phyloP scores from a whole-genome alignment of 805 yeast genomes.

The Suhomyces sp. region DNA sequence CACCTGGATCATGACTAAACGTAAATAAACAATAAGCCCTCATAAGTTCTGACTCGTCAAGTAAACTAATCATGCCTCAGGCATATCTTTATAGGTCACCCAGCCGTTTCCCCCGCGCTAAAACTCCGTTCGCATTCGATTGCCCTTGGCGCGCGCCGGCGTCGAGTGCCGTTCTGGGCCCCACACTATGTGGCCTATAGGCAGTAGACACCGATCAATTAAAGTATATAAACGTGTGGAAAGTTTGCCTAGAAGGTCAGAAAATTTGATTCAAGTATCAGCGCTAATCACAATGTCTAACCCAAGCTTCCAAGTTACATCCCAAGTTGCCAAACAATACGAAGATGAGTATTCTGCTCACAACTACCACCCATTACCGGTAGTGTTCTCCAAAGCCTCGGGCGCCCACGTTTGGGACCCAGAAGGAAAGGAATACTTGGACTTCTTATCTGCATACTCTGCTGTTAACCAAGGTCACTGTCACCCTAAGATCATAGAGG shows the following conservation, averaged over 20 bases:
- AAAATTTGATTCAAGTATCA: not conserved
- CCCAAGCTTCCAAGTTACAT: slow-evolving; percentile 51
- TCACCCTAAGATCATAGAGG: slow-evolving; percentile 86
- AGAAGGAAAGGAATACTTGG: slow-evolving; percentile 90
- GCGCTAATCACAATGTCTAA: slow-evolving; percentile 13
- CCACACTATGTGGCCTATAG: slow-evolving; percentile 10
- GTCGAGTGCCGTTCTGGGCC: slow-evolving; percentile 1
- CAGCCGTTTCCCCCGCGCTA: not conserved
- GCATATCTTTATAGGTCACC: not conserved
- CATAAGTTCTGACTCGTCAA: not conserved
- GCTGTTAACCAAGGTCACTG: slow-evolving; percentile 99
- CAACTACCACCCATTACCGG: slow-evolving; percentile 95
- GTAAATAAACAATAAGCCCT: not conserved
- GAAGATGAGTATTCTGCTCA: slow-evolving; percentile 89
- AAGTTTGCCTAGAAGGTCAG: not conserved
- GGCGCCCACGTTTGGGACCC: slow-evolving; percentile 99
- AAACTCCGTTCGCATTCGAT: slow-evolving; percentile 5
- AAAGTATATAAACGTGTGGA: not conserved
- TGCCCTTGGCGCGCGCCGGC: slow-evolving; percentile 5
- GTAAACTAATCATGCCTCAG: not conserved
- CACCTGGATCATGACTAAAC: not conserved
- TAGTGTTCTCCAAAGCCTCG: slow-evolving; percentile 77
- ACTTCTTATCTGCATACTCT: slow-evolving; percentile 90
- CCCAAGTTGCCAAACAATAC: slow-evolving; percentile 60
- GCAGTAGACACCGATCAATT: slow-evolving; percentile 15